Percentiles rank a stretch among this genome's conserved stretches.
Conservation (phyloP, 306 rosid species). For the Neltuma alba region DNA sequence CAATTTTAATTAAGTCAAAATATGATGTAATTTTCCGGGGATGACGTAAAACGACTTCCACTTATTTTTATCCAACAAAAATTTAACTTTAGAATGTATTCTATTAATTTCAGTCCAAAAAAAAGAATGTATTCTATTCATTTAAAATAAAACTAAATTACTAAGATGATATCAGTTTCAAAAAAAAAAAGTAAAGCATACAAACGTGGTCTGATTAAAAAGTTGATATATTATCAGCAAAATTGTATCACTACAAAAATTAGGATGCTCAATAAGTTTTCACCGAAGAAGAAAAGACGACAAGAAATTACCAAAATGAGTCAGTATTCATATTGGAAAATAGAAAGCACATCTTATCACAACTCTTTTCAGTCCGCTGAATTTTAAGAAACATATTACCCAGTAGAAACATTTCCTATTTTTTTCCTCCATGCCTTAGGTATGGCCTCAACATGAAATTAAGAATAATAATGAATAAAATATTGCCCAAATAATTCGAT, state of each 20-base stretch:
- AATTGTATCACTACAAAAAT: too few relatives aligned
- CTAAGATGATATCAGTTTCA: background rate
- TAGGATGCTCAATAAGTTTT: too few relatives aligned
- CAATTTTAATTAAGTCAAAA: background rate
- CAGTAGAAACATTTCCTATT: background rate
- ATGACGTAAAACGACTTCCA: background rate
- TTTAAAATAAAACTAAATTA: background rate
- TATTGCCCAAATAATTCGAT: too few relatives aligned
- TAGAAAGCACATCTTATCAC: slow-evolving; percentile 2
- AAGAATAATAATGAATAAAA: background rate
- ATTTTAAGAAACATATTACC: background rate
- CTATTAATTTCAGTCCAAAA: background rate
- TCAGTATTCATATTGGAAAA: slow-evolving; percentile 19
- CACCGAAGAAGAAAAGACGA: too few relatives aligned
- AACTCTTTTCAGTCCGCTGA: background rate
- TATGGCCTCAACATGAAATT: background rate
- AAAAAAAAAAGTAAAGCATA: background rate
- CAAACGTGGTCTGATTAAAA: background rate
- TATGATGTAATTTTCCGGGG: background rate
- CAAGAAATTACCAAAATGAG: slow-evolving; percentile 22
- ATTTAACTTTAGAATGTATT: background rate
- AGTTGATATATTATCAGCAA: too few relatives aligned
- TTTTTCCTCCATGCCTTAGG: background rate
- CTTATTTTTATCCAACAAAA: background rate
- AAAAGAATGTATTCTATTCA: too few relatives aligned